Evolutionary conservation across 2,329 filamentous ascomycete species (phyloP), one percentile per base, ranked within the genome.

Genomic region (Colletotrichum tropicicola): DNA sequence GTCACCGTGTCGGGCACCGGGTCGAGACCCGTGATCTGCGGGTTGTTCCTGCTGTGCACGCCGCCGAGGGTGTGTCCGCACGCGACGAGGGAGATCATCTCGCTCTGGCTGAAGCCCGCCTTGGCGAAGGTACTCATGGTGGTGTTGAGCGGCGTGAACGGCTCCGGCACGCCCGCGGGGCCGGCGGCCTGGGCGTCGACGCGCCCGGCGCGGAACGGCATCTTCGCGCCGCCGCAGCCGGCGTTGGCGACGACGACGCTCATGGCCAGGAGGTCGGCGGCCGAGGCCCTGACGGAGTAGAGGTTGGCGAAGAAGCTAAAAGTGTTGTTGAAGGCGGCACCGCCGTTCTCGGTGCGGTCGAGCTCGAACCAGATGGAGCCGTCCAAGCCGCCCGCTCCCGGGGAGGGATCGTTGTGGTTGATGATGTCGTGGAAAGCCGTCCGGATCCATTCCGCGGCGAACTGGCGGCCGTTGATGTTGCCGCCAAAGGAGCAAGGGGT

Each of bases 221-320:
- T 70, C 49, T 47, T 47, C 17, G 65, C 66, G 13, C 71, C 71
- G 5, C 69, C 70, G 53, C 73, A 74, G 30, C 59, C 64, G 64
- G 17, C 68, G 9, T 61, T 67, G 4, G 74, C 70, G 3, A 72
- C 64, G 1, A 76, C 66, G 0, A 74, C 71, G 8, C 72, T 70
- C 41, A 79, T 68, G 6, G 77, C 76, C 0, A 78, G 64, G 3
- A 78, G 68, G 45, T 79, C 77, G 0, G 77, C 57, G 3, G 69
- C 70, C 2, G 70, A 69, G 6, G 69, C 59, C 10, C 68, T 65
- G 9, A 59, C 44, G 12, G 68, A 71, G 61, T 73, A 69, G 48
- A 70, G 71, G 44, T 62, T 65, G 32, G 43, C 45, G 48, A 75
- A 68, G 63, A 70, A 68, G 39, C 56, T 56, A 19, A 71, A 68